A percentile compares a stretch with the other conserved stretches of the same genome.
phyloP scores from a whole-genome alignment of 2,329 filamentous ascomycete species.

The Alternaria longipes region DNA sequence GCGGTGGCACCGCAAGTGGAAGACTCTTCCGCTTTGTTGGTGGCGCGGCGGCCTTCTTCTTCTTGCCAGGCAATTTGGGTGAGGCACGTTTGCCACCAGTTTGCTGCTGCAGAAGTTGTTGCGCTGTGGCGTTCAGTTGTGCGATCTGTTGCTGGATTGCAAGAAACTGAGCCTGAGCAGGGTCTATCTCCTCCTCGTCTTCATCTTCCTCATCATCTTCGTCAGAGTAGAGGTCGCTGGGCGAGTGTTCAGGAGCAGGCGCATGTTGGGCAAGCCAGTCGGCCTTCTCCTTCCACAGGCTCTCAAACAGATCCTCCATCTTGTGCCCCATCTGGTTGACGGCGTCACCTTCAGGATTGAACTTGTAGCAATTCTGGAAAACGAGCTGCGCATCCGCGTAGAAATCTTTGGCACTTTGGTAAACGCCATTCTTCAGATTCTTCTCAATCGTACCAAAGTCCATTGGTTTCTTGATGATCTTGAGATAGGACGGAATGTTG shows the following conservation, averaged over 20 bases:
- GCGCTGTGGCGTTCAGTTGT: conserved; percentile 70
- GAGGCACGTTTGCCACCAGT: conserved; percentile 63
- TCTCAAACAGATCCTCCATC: conserved; percentile 78
- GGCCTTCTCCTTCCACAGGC: conserved; percentile 79
- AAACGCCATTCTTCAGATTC: conserved; percentile 81
- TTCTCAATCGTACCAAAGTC: conserved; percentile 83
- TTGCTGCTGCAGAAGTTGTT: conserved; percentile 57
- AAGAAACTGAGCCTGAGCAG: conserved; percentile 55
- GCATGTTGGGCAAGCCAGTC: conserved; percentile 82
- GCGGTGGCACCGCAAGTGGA: conserved; percentile 41
- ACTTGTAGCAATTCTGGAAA: conserved; percentile 88
- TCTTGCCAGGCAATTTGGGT: conserved; percentile 57
- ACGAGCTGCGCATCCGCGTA: conserved; percentile 84
- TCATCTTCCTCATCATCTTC: conserved; percentile 75
- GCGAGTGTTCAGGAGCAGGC: conserved; percentile 70
- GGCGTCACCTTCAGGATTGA: conserved; percentile 82
- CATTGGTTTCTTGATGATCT: conserved; percentile 96
- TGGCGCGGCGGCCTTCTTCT: conserved; percentile 53
- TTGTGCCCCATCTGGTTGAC: conserved; percentile 77
- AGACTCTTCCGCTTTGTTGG: conserved; percentile 39
- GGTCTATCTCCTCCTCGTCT: conserved; percentile 62
- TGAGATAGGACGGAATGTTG: conserved; percentile 92
- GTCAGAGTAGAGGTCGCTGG: conserved; percentile 63
- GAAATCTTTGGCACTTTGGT: conserved; percentile 84
- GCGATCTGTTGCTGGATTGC: conserved; percentile 73